A percentile compares a stretch with the other conserved stretches of the same genome.
phyloP scores from a whole-genome alignment of 202 grass and related monocot species.

The Elaeis oleifera region DNA sequence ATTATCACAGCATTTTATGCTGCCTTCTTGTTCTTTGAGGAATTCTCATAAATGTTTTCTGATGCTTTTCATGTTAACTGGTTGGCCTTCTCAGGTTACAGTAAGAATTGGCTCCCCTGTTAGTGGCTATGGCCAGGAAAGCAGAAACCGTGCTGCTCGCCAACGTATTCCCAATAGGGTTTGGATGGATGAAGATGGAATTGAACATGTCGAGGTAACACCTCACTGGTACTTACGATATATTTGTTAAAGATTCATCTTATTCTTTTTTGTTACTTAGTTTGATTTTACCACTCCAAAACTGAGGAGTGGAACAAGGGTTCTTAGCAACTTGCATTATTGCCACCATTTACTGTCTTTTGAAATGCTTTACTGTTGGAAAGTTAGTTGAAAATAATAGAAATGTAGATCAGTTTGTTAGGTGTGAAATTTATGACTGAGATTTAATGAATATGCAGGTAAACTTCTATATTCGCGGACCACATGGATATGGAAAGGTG shows the following conservation, averaged over 20 bases:
- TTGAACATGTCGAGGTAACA: slow-evolving; percentile 85
- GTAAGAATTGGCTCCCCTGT: slow-evolving; percentile 77
- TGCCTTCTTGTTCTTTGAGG: neutral
- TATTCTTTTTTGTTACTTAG: neutral
- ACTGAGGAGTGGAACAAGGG: too few relatives aligned
- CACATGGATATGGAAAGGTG: slow-evolving; percentile 76
- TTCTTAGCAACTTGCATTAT: too few relatives aligned
- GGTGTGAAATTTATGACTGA: neutral
- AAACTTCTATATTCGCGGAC: slow-evolving; percentile 75
- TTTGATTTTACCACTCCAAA: too few relatives aligned
- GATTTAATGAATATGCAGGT: slow-evolving; percentile 44
- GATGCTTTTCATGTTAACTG: slow-evolving; percentile 17
- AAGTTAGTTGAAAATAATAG: too few relatives aligned
- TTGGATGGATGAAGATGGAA: slow-evolving; percentile 84
- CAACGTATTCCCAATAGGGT: slow-evolving; percentile 72
- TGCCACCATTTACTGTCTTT: too few relatives aligned
- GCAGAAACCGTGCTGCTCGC: slow-evolving; percentile 79
- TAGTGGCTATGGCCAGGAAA: slow-evolving; percentile 95
- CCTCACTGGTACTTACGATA: slow-evolving; percentile 9
- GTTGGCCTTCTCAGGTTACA: slow-evolving; percentile 43
- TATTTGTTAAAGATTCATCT: neutral
- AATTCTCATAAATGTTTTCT: slow-evolving; percentile 4
- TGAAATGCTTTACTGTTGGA: too few relatives aligned
- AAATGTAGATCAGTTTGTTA: too few relatives aligned
- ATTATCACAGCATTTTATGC: neutral